Evolutionary conservation across 305 asterid species (phyloP), one percentile per base, ranked within the genome.

Genomic region (Fraxinus dipetala): DNA sequence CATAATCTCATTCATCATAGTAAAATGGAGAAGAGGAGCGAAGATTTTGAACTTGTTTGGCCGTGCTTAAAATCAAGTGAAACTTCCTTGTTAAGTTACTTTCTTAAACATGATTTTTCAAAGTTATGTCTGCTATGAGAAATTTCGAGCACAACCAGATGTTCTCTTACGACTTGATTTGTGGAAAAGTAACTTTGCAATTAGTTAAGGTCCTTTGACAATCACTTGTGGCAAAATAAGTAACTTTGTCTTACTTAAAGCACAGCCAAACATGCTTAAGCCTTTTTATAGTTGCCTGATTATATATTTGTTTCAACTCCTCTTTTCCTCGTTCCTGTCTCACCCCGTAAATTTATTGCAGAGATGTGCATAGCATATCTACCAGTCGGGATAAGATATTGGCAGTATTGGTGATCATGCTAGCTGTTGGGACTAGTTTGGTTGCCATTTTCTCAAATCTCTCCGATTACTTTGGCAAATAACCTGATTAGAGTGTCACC

Each of bases 351-450:
- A 45, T 28, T 72, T 31, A 67, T 75, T 87, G 87, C 96, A 95
- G 99, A 77, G 97, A 95, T 83, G 90, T 90, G 40, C 96, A 88
- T 43, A 14, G 78, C 40, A 89, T 88, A 90, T 89, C 96, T 0
- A 91, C 90, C 3, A 77, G 76, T 35, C 86, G 90, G 69, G 97
- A 95, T 45, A 94, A 88, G 90, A 83, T 75, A 18, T 81, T 93
- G 89, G 98, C 97, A 1, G 83, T 88, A 69, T 45, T 90, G 88
- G 97, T 94, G 85, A 92, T 94, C 81, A 32, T 89, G 20, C 88
- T 95, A 79, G 97, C 99, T 6, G 87, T 92, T 0, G 96, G 97
- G 76, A 89, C 99, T 65, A 95, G 98, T 80, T 83, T 88, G 82
- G 81, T 92, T 36, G 98, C 99, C 82, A 93, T 95, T 85, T 90